These are phyloP conservation scores for Sporothrix sp. DNA, from an alignment of 2,329 filamentous ascomycete genomes.

Conservation along the genomic window DNA sequence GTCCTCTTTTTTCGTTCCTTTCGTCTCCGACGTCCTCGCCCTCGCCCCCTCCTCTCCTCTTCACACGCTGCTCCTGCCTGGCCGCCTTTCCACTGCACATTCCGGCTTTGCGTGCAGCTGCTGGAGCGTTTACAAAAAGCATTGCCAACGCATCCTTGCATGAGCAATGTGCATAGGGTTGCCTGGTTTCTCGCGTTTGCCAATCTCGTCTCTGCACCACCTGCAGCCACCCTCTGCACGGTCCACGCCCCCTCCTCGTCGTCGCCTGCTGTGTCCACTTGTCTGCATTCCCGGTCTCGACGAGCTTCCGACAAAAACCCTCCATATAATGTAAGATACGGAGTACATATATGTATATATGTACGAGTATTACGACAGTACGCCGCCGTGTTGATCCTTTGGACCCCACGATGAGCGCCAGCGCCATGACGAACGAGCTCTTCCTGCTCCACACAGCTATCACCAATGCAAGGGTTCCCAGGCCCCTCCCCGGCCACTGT, in stretches of 20 bases:
- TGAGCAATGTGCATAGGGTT: constrained; percentile 30
- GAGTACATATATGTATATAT: too few relatives aligned
- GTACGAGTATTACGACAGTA: too few relatives aligned
- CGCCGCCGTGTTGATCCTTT: constrained; percentile 14
- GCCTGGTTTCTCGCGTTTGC: constrained; percentile 20
- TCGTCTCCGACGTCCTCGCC: background rate
- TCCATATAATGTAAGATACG: too few relatives aligned
- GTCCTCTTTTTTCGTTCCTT: background rate
- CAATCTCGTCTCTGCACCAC: background rate
- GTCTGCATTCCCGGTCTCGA: background rate
- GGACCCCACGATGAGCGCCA: constrained; percentile 17
- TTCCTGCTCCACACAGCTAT: background rate
- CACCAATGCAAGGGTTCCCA: constrained; percentile 26
- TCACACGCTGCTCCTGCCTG: too few relatives aligned
- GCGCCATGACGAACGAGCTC: too few relatives aligned
- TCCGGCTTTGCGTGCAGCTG: background rate
- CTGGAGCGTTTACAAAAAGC: constrained; percentile 36
- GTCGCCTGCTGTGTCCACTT: background rate
- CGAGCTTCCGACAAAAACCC: too few relatives aligned
- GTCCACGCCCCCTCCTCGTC: background rate
- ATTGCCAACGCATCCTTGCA: constrained; percentile 71
- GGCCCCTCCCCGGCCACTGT: constrained; percentile 26
- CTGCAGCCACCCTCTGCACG: constrained; percentile 1
- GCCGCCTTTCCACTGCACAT: background rate
- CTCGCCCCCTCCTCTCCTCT: background rate